Percentiles rank a stretch among this genome's conserved stretches.
phyloP scores from a whole-genome alignment of 192 early-diverging fungal species.

The Geranomyces variabilis region DNA sequence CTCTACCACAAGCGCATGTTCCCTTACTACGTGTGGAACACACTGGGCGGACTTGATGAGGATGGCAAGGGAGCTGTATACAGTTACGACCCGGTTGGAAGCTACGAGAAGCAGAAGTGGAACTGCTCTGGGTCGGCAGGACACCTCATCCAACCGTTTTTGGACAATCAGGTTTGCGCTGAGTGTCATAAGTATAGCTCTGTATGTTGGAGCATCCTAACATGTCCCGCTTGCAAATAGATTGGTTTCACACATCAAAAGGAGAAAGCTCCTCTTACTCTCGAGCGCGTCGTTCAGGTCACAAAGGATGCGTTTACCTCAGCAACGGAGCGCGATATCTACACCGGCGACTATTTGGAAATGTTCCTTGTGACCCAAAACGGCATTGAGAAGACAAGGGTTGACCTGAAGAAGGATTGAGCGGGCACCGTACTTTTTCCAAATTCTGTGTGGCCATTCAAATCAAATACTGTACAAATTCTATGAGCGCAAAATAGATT shows the following conservation, averaged over 20 bases:
- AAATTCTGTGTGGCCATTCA: no score
- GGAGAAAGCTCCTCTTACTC: conserved; percentile 41
- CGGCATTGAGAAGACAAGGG: conserved; percentile 73
- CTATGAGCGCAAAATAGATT: no score
- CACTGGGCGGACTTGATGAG: conserved; percentile 87
- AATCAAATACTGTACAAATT: no score
- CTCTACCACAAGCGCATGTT: conserved; percentile 94
- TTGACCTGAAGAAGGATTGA: conserved; percentile 92
- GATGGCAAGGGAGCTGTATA: conserved; percentile 90
- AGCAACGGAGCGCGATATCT: conserved; percentile 97
- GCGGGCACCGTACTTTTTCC: background rate
- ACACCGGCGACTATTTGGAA: conserved; percentile 95
- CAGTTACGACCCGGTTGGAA: conserved; percentile 92
- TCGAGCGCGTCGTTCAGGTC: conserved; percentile 73
- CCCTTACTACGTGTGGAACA: conserved; percentile 91
- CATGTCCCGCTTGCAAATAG: conserved; percentile 31
- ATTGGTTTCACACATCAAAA: conserved; percentile 69
- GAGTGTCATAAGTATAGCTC: no score
- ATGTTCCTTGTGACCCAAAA: conserved; percentile 83
- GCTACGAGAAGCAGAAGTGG: conserved; percentile 76
- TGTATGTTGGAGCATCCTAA: background rate
- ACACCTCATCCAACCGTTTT: conserved; percentile 93
- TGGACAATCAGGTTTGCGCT: conserved; percentile 84
- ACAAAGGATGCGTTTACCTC: conserved; percentile 95
- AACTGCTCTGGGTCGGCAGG: conserved; percentile 81